Evolutionary conservation across 2,329 filamentous ascomycete species (phyloP).

Genomic region (Aspergillus luchuensis): DNA sequence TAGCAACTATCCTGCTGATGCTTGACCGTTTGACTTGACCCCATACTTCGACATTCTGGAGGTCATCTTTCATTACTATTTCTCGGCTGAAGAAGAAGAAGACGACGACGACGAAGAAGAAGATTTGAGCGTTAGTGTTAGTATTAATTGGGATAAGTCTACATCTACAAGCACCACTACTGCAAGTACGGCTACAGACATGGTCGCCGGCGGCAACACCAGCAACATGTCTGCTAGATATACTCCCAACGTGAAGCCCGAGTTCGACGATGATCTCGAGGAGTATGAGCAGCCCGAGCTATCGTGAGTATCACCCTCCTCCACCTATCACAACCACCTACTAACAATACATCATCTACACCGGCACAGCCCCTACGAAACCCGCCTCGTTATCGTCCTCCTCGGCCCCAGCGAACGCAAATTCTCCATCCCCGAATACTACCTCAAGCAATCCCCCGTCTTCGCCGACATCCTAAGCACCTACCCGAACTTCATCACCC

Average conservation of each 20-base stretch:
- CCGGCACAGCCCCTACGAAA: slow-evolving; percentile 2
- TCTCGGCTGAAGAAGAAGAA: too few relatives aligned
- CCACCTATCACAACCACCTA: too few relatives aligned
- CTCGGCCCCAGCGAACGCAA: slow-evolving; percentile 6
- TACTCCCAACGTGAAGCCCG: not conserved
- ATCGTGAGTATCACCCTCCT: not conserved
- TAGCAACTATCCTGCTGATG: not conserved
- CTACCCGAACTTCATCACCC: slow-evolving; percentile 7
- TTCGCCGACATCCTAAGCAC: slow-evolving; percentile 7
- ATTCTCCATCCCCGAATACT: slow-evolving; percentile 4
- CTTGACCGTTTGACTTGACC: not conserved
- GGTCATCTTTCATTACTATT: too few relatives aligned
- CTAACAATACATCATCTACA: too few relatives aligned
- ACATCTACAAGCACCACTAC: too few relatives aligned
- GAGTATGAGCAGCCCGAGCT: slow-evolving; percentile 8
- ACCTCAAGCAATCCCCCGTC: slow-evolving; percentile 1
- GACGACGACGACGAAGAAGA: too few relatives aligned
- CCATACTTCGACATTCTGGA: too few relatives aligned
- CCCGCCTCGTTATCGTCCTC: slow-evolving; percentile 1
- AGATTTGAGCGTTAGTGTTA: too few relatives aligned
- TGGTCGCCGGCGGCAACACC: not conserved
- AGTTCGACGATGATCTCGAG: not conserved
- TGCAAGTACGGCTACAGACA: not conserved
- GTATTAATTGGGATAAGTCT: too few relatives aligned
- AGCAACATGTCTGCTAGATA: not conserved